Evolutionary conservation across 169 alveolate species (phyloP).

Genomic region (Eimeria necatrix): DNA sequence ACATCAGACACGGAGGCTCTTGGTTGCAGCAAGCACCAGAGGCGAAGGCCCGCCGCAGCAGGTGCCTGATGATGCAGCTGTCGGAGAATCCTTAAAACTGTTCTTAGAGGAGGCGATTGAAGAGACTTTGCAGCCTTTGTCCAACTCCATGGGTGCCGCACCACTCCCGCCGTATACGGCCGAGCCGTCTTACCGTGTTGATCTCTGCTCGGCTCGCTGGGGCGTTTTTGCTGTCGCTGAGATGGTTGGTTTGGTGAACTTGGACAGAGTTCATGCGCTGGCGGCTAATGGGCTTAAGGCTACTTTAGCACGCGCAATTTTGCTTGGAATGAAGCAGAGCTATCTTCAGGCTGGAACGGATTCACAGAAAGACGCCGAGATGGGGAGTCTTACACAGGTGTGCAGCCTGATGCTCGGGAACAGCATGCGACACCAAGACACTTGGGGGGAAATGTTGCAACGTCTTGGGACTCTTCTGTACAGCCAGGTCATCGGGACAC

Average conservation of each 20-base stretch:
- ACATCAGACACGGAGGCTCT: constrained; percentile 45
- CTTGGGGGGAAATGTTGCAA: constrained; percentile 6
- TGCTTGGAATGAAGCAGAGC: background rate
- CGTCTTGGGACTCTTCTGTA: constrained; percentile 4
- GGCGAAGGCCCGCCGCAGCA: constrained; percentile 23
- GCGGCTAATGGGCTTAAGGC: background rate
- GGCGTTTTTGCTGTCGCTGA: constrained; percentile 43
- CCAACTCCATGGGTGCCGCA: background rate
- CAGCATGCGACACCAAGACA: background rate
- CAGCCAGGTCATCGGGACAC: background rate
- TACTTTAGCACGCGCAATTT: background rate
- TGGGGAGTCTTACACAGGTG: background rate
- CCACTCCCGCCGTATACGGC: background rate
- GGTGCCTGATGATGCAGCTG: constrained; percentile 28
- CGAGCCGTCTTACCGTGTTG: background rate
- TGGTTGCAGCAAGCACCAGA: constrained; percentile 26
- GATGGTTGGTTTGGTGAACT: background rate
- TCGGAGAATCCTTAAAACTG: background rate
- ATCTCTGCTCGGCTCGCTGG: background rate
- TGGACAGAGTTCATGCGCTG: background rate
- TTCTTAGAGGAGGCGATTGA: background rate
- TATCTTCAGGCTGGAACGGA: background rate
- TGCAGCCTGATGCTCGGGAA: constrained; percentile 49
- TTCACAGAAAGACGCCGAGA: constrained; percentile 10
- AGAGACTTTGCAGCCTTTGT: background rate